Conservation (phyloP, 148 eudicot species). For the Suaeda aralocaspica region DNA sequence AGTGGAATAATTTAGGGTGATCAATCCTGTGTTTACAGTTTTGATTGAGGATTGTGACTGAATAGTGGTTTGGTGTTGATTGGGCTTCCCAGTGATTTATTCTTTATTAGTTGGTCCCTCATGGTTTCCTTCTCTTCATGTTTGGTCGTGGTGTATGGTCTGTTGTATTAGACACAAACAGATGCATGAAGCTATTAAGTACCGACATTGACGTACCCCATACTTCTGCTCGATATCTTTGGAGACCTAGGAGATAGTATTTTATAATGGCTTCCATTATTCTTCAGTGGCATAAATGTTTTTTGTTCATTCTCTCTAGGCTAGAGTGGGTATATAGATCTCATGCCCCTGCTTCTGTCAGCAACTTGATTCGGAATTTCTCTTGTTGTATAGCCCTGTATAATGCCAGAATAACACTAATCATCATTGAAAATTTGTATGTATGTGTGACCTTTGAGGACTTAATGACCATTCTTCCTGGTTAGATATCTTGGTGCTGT, state of each 20-base stretch:
- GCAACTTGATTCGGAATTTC: background rate
- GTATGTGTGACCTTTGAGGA: background rate
- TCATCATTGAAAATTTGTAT: background rate
- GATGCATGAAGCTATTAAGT: no score
- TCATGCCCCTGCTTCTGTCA: no score
- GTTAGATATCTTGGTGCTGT: conserved; percentile 6
- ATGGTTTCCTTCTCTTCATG: background rate
- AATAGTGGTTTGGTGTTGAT: background rate
- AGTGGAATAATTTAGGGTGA: background rate
- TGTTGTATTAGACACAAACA: background rate
- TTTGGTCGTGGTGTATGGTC: background rate
- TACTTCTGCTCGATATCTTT: background rate
- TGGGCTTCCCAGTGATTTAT: no score
- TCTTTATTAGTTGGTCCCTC: background rate
- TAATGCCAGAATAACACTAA: background rate
- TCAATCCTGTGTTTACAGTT: background rate
- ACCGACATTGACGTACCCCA: background rate
- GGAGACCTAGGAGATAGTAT: background rate
- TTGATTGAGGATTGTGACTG: background rate
- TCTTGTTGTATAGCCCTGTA: background rate
- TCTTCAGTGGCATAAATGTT: background rate
- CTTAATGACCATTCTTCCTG: background rate
- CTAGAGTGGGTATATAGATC: background rate
- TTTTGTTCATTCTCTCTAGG: background rate
- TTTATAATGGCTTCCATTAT: background rate